Base-by-base conservation (phyloP, 371 early-diverging fungal species). In the Zychaea mexicana region DNA sequence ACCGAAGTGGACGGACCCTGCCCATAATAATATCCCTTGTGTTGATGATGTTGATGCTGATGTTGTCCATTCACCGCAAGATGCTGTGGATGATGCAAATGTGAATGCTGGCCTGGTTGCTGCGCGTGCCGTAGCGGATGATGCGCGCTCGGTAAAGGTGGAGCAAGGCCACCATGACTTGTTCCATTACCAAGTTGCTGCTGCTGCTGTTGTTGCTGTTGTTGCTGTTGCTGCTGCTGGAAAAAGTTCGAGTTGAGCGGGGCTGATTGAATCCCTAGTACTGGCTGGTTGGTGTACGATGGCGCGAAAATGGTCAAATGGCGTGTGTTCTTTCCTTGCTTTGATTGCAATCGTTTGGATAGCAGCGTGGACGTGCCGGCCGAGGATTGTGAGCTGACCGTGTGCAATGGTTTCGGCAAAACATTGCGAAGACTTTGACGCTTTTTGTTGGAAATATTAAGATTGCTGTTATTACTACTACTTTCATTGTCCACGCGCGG, bases 271-370 rank as follows among this genome's bases (percentile, higher is more conserved):
- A 86, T 78, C 2, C 65, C 65, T 13, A 81, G 74, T 17, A 77
- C 69, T 2, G 83, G 56, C 52, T 81, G 82, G 27, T 83, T 84
- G 28, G 71, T 73, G 52, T 86, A 86, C 12, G 86, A 82, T 2
- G 86, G 84, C 10, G 86, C 76, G 73, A 74, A 84, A 38, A 86
- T 86, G 8, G 86, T 86, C 42, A 86, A 54, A 19, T 83, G 77
- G 60, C 82, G 73, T 36, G 83, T 74, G 61, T 83, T 86, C 61
- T 85, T 85, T 57, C 68, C 68, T 13, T 70, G 76, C 30, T 76
- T 68, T 31, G 63, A 53, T 2, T 69, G 65, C 9, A 68, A 53
- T 57, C 76, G 64, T 60, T 77, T 80, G 13, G 77, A 56, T 22
- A 76, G 56, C 39, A 79, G 65, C 1, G 73, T 68, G 7, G 71